Evolutionary conservation across 169 alveolate genomes (phyloP).

Genomic region (Plasmodium ovale): DNA sequence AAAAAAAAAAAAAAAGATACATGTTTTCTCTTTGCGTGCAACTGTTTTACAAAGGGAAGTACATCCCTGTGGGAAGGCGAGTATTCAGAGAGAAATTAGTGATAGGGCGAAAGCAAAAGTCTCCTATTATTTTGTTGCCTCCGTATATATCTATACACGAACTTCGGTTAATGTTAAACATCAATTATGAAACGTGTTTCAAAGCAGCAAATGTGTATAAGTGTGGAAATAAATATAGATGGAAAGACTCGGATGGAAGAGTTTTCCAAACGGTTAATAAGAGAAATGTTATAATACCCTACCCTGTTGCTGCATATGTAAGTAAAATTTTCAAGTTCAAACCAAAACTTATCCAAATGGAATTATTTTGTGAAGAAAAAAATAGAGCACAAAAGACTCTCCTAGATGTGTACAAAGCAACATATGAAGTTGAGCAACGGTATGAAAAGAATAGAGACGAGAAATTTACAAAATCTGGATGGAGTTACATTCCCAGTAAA

Average conservation of each 20-base stretch:
- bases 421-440: constrained; percentile 24
- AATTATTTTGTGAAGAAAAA: constrained; percentile 81
- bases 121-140: constrained; percentile 85
- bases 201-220: constrained; percentile 80
- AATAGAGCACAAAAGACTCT: not conserved
- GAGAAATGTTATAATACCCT: constrained; percentile 84
- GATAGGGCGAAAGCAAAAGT: constrained; percentile 82
- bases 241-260: constrained; percentile 86
- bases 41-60: constrained; percentile 79
- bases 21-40: constrained; percentile 22
- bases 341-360: constrained; percentile 84
- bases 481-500: no score
- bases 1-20: not conserved
- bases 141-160: constrained; percentile 84
- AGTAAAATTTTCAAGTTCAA: constrained; percentile 80
- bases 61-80: constrained; percentile 83
- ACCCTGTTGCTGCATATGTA: constrained; percentile 84
- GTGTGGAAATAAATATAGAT: constrained; percentile 76
- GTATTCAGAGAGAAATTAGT: constrained; percentile 81
- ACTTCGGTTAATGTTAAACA: constrained; percentile 82
- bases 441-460: constrained; percentile 6
- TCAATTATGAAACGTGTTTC: constrained; percentile 80
- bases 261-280: constrained; percentile 80
- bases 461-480: no score
- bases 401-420: constrained; percentile 31